Evolutionary conservation across 371 early-diverging fungal species (phyloP).

Genomic region (Synchytrium microbalum): DNA sequence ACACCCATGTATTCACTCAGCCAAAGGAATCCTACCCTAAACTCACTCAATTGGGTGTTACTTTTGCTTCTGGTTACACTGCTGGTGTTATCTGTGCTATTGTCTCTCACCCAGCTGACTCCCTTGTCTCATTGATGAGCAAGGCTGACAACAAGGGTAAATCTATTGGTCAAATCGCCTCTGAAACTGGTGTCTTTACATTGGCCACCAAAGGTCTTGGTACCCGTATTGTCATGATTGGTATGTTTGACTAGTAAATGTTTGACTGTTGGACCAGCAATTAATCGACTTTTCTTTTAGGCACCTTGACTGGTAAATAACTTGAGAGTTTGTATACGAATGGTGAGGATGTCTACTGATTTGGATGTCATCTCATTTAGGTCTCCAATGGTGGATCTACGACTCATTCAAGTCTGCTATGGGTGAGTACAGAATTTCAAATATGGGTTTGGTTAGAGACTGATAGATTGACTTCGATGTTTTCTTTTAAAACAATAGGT

Average conservation of each 20-base stretch:
- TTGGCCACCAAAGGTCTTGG: slow-evolving; percentile 58
- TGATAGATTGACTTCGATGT: too few species aligned
- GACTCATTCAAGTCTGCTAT: slow-evolving; percentile 56
- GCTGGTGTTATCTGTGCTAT: slow-evolving; percentile 89
- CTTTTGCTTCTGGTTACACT: slow-evolving; percentile 79
- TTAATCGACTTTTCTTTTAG: slow-evolving; percentile 1
- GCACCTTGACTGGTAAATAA: background rate
- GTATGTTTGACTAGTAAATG: slow-evolving; percentile 40
- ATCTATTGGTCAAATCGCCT: slow-evolving; percentile 44
- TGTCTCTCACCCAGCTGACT: slow-evolving; percentile 94
- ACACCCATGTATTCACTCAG: slow-evolving; percentile 56
- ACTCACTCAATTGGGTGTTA: slow-evolving; percentile 68
- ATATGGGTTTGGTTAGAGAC: too few species aligned
- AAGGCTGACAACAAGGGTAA: slow-evolving; percentile 59
- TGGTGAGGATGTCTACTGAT: background rate
- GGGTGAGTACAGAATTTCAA: slow-evolving; percentile 29
- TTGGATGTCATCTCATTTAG: slow-evolving; percentile 6
- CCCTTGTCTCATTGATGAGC: slow-evolving; percentile 83
- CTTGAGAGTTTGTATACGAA: background rate
- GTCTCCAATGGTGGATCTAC: slow-evolving; percentile 61
- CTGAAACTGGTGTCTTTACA: slow-evolving; percentile 52
- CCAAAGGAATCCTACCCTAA: slow-evolving; percentile 70
- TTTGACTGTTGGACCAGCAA: background rate
- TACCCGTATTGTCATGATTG: slow-evolving; percentile 72
- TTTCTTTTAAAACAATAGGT: too few species aligned